Evolutionary conservation across 2,329 filamentous ascomycete species (phyloP), one percentile per base, ranked within the genome.

Genomic region (Microsporum audouinii): DNA sequence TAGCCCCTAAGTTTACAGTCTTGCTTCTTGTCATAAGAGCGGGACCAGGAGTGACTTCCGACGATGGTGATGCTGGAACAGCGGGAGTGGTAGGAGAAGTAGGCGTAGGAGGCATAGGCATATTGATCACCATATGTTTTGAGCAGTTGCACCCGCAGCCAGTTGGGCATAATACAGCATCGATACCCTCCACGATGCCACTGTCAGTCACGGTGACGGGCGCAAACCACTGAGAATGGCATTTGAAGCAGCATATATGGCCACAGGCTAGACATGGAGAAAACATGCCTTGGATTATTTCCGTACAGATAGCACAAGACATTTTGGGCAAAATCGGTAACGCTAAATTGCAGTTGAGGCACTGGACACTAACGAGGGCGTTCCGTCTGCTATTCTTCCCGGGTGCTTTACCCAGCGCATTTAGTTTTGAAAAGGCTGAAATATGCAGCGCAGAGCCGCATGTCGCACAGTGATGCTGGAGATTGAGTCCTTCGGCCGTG

Each of bases 131-230:
- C 4, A 70, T 62, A 55, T 77, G 71, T 17, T 77, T 71, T 2
- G 75, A 71, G 65, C 78, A 80, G 61, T 68, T 69, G 60, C 78
- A 80, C 57, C 76, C 78, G 65, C 78, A 80, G n/a, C 77, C 77
- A 10, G 71, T 76, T 5, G 77, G 74, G 61, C 78, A 80, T 47
- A 69, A 65, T 23, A 68, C 68, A 2, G 68, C 65, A n/a, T 66
- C 63, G 23, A 58, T 38, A 47, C 29, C 53, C 17, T 62, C 43
- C 10, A 14, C 7, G 12, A 17, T 47, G 6, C 10, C 64, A 61
- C 49, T 51, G 60, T 62, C 51, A 55, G 41, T 3, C 49, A 36
- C 47, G 68, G 36, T 63, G 53, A 53, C 59, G 53, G 29, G 62
- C 60, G 68, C 14, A 31, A 78, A 76, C 76, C 76, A 78, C 45